Percentiles rank a stretch among this genome's conserved stretches.
These are phyloP conservation scores for Vitis hybrid DNA, from an alignment of 177 flowering plant genomes.

Conservation along the genomic window DNA sequence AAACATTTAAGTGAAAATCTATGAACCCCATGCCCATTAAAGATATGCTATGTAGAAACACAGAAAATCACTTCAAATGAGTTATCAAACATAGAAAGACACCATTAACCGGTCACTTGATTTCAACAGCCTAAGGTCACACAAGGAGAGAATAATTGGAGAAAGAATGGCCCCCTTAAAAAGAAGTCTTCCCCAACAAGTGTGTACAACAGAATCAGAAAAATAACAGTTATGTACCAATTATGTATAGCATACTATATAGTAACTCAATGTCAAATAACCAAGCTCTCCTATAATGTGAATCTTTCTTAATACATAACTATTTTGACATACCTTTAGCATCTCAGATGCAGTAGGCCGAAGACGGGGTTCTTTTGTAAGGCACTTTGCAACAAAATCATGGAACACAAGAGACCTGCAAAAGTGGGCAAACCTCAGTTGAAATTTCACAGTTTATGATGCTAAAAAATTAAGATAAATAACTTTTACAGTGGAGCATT, in stretches of 20 bases:
- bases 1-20: neutral
- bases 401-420: conserved; percentile 94
- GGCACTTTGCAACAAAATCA: conserved; percentile 96
- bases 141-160: neutral
- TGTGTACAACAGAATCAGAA: no score
- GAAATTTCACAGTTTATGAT: neutral
- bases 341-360: conserved; percentile 93
- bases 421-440: neutral
- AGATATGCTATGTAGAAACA: neutral
- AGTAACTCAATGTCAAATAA: neutral
- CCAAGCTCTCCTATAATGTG: neutral
- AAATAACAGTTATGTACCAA: no score
- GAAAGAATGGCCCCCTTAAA: neutral
- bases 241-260: no score
- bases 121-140: neutral
- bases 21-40: neutral
- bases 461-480: neutral
- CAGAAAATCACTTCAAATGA: neutral
- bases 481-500: no score
- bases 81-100: neutral
- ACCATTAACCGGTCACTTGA: neutral
- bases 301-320: neutral
- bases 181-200: neutral
- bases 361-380: conserved; percentile 91
- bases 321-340: conserved; percentile 67